These are phyloP conservation scores for Ceratobasidium sp. DNA, from an alignment of 1,284 basidiomycete genomes.

Conservation along the genomic window DNA sequence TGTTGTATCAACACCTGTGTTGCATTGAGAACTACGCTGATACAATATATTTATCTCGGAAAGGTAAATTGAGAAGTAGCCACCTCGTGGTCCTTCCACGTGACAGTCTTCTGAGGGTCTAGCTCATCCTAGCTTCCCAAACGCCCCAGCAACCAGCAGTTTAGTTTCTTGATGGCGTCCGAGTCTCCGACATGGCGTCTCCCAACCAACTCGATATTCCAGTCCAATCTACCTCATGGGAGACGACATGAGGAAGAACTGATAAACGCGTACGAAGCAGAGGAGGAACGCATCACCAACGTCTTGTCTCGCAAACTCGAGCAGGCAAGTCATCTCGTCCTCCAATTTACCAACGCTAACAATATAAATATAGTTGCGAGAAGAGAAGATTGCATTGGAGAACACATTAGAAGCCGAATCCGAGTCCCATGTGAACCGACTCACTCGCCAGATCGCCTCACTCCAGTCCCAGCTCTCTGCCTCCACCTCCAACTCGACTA, in stretches of 20 bases:
- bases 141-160: conserved; percentile 28
- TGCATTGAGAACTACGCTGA: too few relatives aligned
- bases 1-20: too few relatives aligned
- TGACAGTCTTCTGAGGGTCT: too few relatives aligned
- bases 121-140: not conserved
- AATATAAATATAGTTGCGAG: conserved; percentile 68
- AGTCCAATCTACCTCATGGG: not conserved
- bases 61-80: too few relatives aligned
- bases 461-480: conserved; percentile 60
- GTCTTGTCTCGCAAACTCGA: conserved; percentile 82
- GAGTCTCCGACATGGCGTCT: conserved; percentile 27
- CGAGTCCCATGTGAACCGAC: conserved; percentile 80
- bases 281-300: conserved; percentile 88
- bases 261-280: conserved; percentile 87
- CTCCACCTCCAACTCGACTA: conserved; percentile 20
- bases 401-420: conserved; percentile 83
- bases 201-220: not conserved
- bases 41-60: too few relatives aligned
- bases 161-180: conserved; percentile 6
- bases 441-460: conserved; percentile 76
- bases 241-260: conserved; percentile 69
- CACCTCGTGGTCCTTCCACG: too few relatives aligned
- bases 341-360: not conserved
- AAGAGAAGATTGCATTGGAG: conserved; percentile 86
- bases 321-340: conserved; percentile 66